Evolutionary conservation across 2,329 filamentous ascomycete species (phyloP).

Genomic region (Eutypa lata): DNA sequence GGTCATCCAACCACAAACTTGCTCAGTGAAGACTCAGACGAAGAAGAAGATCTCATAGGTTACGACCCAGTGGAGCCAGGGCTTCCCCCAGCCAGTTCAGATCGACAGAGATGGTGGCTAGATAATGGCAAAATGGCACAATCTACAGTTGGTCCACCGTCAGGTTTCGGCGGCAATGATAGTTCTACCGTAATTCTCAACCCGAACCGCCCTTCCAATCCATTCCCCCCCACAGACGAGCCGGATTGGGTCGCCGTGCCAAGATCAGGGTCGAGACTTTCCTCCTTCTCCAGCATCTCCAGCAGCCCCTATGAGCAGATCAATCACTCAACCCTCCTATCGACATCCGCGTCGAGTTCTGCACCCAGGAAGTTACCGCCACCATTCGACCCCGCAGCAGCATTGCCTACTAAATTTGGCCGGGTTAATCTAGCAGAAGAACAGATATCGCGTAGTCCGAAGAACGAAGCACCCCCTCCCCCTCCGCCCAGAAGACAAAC

Average conservation of each 20-base stretch:
- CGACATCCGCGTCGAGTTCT: conserved; percentile 43
- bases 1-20: conserved; percentile 59
- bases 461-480: conserved; percentile 39
- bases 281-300: conserved; percentile 54
- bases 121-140: conserved; percentile 71
- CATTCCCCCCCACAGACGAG: conserved; percentile 71
- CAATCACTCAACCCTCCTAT: conserved; percentile 44
- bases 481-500: conserved; percentile 34
- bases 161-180: conserved; percentile 38
- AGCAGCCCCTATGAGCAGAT: conserved; percentile 59
- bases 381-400: conserved; percentile 43
- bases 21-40: conserved; percentile 57
- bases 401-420: conserved; percentile 44
- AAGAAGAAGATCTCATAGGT: conserved; percentile 76
- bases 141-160: conserved; percentile 66
- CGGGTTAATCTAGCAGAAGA: conserved; percentile 43
- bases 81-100: conserved; percentile 64
- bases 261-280: conserved; percentile 50
- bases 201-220: conserved; percentile 72
- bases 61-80: conserved; percentile 83
- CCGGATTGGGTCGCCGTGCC: conserved; percentile 78
- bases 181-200: conserved; percentile 62
- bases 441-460: conserved; percentile 20
- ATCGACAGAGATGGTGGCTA: conserved; percentile 69
- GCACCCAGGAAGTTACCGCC: conserved; percentile 50